Evolutionary conservation across 768 basidiomycete species (phyloP).

Genomic region (Naganishia randhawae): DNA sequence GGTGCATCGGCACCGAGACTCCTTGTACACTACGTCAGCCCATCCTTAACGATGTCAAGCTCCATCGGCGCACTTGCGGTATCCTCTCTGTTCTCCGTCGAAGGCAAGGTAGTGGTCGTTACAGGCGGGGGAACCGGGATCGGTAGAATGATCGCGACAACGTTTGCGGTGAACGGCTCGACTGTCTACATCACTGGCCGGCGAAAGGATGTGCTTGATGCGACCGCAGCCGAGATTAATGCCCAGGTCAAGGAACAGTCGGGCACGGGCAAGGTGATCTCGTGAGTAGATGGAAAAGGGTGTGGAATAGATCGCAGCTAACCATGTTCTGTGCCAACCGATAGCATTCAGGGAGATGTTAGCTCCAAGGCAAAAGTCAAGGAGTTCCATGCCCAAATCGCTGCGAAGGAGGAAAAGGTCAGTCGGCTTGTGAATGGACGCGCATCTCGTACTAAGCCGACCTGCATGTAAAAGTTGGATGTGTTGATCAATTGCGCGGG

Average conservation of each 20-base stretch:
- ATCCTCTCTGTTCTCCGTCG: constrained; percentile 41
- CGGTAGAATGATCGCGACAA: constrained; percentile 44
- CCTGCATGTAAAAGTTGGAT: constrained; percentile 23
- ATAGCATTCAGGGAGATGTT: constrained; percentile 41
- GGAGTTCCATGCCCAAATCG: constrained; percentile 35
- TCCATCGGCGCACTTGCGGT: background rate
- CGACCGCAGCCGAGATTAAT: constrained; percentile 38
- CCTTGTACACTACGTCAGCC: background rate
- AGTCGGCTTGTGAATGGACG: background rate
- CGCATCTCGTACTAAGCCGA: constrained; percentile 1
- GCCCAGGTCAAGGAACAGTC: constrained; percentile 28
- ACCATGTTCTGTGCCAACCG: background rate
- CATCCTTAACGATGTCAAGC: constrained; percentile 11
- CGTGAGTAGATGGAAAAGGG: constrained; percentile 29
- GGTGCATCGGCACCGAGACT: too few relatives aligned
- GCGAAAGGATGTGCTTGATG: constrained; percentile 38
- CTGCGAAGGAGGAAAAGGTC: constrained; percentile 38
- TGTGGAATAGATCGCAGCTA: background rate
- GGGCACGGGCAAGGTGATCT: constrained; percentile 35
- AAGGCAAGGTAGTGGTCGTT: constrained; percentile 43
- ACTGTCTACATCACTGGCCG: constrained; percentile 50
- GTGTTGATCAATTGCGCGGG: constrained; percentile 47
- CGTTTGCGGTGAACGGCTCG: constrained; percentile 45
- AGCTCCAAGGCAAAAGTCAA: constrained; percentile 40
- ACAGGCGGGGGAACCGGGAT: constrained; percentile 49